phyloP scores from a whole-genome alignment of 495 filamentous ascomycete species.

The Xylona heveae region DNA sequence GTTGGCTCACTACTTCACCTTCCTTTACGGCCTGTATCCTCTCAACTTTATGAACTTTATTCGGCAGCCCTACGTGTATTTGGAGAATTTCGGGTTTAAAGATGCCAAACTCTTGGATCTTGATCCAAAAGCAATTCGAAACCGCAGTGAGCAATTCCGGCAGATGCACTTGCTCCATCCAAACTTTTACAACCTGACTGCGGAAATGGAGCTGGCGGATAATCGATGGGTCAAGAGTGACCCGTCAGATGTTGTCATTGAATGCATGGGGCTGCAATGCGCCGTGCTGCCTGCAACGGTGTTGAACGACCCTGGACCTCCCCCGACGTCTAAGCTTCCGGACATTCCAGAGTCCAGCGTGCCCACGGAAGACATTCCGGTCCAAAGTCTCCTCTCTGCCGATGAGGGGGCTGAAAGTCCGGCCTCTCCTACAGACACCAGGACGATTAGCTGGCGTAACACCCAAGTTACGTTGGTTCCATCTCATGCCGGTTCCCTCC shows the following conservation, averaged over 20 bases:
- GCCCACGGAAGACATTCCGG: constrained; percentile 17
- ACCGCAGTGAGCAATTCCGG: constrained; percentile 42
- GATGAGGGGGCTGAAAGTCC: constrained; percentile 10
- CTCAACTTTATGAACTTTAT: constrained; percentile 61
- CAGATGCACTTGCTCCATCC: constrained; percentile 47
- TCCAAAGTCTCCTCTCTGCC: constrained; percentile 13
- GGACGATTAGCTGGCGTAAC: constrained; percentile 19
- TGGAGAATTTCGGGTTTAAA: constrained; percentile 36
- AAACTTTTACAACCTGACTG: constrained; percentile 48
- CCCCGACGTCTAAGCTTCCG: constrained; percentile 14
- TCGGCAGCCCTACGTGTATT: constrained; percentile 47
- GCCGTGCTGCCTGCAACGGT: constrained; percentile 12
- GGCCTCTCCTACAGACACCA: constrained; percentile 6
- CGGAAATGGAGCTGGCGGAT: constrained; percentile 50
- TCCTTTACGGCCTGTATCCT: constrained; percentile 60
- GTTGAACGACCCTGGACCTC: constrained; percentile 14
- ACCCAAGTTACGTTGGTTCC: constrained; percentile 24
- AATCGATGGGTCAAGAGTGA: constrained; percentile 54
- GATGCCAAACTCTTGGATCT: constrained; percentile 49
- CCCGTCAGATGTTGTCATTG: constrained; percentile 45
- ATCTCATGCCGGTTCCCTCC: constrained; percentile 12
- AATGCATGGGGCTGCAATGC: constrained; percentile 35
- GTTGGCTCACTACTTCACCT: constrained; percentile 55
- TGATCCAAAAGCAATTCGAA: constrained; percentile 44
- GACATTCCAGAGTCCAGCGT: constrained; percentile 16